phyloP scores from a whole-genome alignment of 495 filamentous ascomycete species.

The Neurospora sp. region DNA sequence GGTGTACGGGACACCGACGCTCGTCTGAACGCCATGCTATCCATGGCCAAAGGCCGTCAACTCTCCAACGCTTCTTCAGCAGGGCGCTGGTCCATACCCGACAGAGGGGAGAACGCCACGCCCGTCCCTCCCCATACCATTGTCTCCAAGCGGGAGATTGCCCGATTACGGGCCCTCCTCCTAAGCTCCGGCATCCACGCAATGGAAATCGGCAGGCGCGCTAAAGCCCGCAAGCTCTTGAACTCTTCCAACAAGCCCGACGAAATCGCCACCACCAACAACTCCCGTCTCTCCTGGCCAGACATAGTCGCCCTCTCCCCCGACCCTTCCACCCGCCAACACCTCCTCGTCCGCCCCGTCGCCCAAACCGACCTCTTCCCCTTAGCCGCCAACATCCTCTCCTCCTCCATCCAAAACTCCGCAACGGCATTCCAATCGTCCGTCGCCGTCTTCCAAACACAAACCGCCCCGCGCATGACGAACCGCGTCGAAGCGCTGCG shows the following conservation, averaged over 20 bases:
- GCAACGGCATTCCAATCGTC: constrained; percentile 44
- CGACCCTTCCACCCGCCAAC: constrained; percentile 5
- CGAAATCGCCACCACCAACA: neutral
- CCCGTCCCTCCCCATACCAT: constrained; percentile 21
- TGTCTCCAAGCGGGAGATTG: constrained; percentile 57
- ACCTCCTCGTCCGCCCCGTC: constrained; percentile 35
- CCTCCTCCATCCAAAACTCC: constrained; percentile 44
- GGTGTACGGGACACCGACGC: constrained; percentile 12
- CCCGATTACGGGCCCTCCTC: constrained; percentile 61
- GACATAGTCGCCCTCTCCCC: constrained; percentile 25
- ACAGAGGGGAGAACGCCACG: constrained; percentile 30
- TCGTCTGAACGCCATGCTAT: constrained; percentile 19
- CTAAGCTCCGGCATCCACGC: constrained; percentile 81
- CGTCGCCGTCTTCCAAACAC: constrained; percentile 29
- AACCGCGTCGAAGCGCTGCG: constrained; percentile 27
- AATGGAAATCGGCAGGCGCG: constrained; percentile 59
- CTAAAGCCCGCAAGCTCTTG: constrained; percentile 34
- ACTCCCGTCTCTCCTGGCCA: constrained; percentile 14
- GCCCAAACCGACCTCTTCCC: constrained; percentile 54
- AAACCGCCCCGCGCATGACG: constrained; percentile 24
- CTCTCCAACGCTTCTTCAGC: constrained; percentile 18
- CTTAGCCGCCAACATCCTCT: constrained; percentile 54
- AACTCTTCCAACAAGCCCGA: constrained; percentile 5
- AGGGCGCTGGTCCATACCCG: constrained; percentile 64
- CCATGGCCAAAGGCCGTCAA: constrained; percentile 9